phyloP scores from a whole-genome alignment of 2,329 filamentous ascomycete genomes.

The Chalara sp. region DNA sequence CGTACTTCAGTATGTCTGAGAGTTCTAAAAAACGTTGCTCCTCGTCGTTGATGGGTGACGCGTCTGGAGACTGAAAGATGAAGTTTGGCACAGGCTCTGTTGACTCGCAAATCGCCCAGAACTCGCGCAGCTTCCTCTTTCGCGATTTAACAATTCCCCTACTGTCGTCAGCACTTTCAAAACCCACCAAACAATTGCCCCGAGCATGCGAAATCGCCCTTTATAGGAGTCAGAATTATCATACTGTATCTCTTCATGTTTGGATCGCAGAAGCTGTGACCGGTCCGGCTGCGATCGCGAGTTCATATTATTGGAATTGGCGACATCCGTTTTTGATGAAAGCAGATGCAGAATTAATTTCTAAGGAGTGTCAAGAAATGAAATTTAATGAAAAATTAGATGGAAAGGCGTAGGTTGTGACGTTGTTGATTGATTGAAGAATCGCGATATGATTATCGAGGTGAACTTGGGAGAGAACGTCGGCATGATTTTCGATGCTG shows the following conservation, averaged over 20 bases:
- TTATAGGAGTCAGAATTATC: constrained; percentile 23
- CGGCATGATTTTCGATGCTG: too few relatives aligned
- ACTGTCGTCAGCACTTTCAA: constrained; percentile 25
- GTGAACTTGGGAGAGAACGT: too few relatives aligned
- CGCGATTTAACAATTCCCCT: constrained; percentile 74
- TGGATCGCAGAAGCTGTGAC: constrained; percentile 59
- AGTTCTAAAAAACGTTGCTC: constrained; percentile 51
- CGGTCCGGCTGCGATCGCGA: constrained; percentile 61
- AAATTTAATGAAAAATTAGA: constrained; percentile 12
- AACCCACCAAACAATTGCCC: constrained; percentile 18
- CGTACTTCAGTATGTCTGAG: constrained; percentile 55
- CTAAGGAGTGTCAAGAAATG: constrained; percentile 30
- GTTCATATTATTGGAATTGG: constrained; percentile 60
- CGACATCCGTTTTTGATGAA: constrained; percentile 63
- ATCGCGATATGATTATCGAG: too few relatives aligned
- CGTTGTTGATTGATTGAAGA: constrained; percentile 13
- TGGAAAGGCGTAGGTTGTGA: constrained; percentile 18
- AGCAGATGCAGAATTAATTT: constrained; percentile 45
- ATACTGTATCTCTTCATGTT: constrained; percentile 56
- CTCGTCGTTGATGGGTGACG: constrained; percentile 42
- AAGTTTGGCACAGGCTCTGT: constrained; percentile 52
- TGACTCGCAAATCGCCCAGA: constrained; percentile 73
- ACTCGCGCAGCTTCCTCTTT: constrained; percentile 85
- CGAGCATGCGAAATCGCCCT: constrained; percentile 16
- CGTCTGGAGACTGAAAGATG: constrained; percentile 50